These are phyloP conservation scores for Sporothrix luriei DNA, from an alignment of 2,329 filamentous ascomycete species.

Conservation along the genomic window DNA sequence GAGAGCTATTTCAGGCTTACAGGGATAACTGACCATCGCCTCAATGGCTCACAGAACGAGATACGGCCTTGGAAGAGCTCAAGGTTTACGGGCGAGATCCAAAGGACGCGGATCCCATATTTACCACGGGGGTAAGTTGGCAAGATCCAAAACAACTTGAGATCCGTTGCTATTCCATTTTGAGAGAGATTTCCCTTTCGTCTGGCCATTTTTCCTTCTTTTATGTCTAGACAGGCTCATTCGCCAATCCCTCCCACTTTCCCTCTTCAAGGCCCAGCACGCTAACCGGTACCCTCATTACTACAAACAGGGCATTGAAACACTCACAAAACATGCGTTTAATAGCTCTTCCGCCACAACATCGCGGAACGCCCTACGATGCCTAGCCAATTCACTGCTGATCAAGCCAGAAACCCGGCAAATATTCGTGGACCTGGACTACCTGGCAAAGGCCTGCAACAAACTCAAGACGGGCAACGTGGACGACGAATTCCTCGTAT, in stretches of 20 bases:
- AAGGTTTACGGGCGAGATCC: slow-evolving; percentile 78
- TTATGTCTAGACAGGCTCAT: not conserved
- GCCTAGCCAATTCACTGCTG: slow-evolving; percentile 81
- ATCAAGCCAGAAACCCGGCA: slow-evolving; percentile 69
- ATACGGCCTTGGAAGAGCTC: slow-evolving; percentile 65
- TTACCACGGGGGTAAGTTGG: slow-evolving; percentile 68
- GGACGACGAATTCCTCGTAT: slow-evolving; percentile 84
- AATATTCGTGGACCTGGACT: slow-evolving; percentile 70
- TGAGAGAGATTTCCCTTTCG: not conserved
- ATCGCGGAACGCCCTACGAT: slow-evolving; percentile 75
- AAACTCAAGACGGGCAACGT: slow-evolving; percentile 71
- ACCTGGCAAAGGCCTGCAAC: slow-evolving; percentile 67
- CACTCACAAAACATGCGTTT: slow-evolving; percentile 73
- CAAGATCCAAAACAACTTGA: slow-evolving; percentile 1
- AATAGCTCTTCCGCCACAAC: slow-evolving; percentile 63
- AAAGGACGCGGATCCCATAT: slow-evolving; percentile 75
- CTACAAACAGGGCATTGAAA: slow-evolving; percentile 67
- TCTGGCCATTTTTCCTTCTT: not conserved
- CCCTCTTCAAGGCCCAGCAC: not conserved
- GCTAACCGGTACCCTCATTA: slow-evolving; percentile 23
- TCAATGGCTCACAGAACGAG: slow-evolving; percentile 57
- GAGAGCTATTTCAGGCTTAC: not conserved
- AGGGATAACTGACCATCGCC: not conserved
- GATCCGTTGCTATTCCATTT: not conserved
- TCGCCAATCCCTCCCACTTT: slow-evolving; percentile 8